phyloP scores from a whole-genome alignment of 805 yeast species.

The Cyberlindnera samutprakarnensis region DNA sequence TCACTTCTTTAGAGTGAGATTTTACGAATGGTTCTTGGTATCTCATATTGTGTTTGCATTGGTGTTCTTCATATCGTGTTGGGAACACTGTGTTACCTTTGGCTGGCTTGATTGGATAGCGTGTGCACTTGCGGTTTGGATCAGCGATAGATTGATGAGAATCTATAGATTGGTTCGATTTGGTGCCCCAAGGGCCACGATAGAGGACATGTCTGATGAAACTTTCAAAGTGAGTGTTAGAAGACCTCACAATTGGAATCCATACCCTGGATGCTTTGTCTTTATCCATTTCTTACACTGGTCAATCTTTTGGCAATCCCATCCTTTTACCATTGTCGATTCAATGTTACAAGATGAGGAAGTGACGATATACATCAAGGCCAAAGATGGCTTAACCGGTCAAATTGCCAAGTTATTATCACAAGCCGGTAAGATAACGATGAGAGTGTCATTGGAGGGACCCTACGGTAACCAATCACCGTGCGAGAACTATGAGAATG shows the following conservation, averaged over 20 bases:
- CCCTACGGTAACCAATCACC: slow-evolving; percentile 48
- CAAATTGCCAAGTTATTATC: slow-evolving; percentile 26
- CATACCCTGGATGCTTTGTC: slow-evolving; percentile 48
- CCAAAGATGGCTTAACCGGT: slow-evolving; percentile 54
- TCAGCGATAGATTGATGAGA: slow-evolving; percentile 40
- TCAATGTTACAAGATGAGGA: slow-evolving; percentile 30
- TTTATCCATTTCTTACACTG: slow-evolving; percentile 51
- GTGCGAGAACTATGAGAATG: slow-evolving; percentile 29
- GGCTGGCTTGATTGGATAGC: slow-evolving; percentile 50
- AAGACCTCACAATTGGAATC: slow-evolving; percentile 39
- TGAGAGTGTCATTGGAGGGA: slow-evolving; percentile 47
- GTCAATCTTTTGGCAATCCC: slow-evolving; percentile 57
- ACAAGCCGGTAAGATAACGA: slow-evolving; percentile 20
- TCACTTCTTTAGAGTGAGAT: slow-evolving; percentile 40
- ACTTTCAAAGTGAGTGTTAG: slow-evolving; percentile 36
- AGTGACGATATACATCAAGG: slow-evolving; percentile 39
- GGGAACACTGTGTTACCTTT: slow-evolving; percentile 47
- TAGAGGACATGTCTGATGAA: slow-evolving; percentile 28
- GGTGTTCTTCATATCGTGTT: slow-evolving; percentile 44
- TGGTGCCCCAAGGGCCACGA: slow-evolving; percentile 18
- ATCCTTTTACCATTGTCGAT: slow-evolving; percentile 59
- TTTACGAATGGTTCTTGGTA: slow-evolving; percentile 56
- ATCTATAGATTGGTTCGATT: slow-evolving; percentile 26
- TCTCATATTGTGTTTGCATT: slow-evolving; percentile 51
- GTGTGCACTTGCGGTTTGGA: slow-evolving; percentile 23